These are phyloP conservation scores for Pythium dissotocum DNA, from an alignment of 352 stramenopile species.

Conservation along the genomic window DNA sequence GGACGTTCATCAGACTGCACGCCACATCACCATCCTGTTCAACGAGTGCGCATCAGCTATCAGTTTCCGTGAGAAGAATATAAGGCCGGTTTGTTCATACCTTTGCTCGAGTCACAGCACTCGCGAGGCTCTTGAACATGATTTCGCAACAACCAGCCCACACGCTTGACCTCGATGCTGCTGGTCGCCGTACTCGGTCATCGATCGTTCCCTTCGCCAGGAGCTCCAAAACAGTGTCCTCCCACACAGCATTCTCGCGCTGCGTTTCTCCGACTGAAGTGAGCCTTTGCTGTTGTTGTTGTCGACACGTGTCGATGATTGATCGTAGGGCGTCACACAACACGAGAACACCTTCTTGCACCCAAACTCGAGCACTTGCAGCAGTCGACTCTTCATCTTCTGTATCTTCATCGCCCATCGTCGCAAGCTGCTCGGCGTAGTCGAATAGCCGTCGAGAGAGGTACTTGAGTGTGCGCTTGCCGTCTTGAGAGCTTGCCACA, in stretches of 20 bases:
- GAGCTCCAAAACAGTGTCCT: constrained; percentile 18
- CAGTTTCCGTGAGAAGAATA: background rate
- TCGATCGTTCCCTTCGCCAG: constrained; percentile 25
- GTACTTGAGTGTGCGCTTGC: constrained; percentile 52
- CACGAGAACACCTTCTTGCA: constrained; percentile 5
- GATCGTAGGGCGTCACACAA: constrained; percentile 24
- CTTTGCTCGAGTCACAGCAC: constrained; percentile 8
- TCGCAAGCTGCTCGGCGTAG: constrained; percentile 21
- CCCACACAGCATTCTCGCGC: constrained; percentile 12
- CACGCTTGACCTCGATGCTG: background rate
- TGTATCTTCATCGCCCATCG: constrained; percentile 10
- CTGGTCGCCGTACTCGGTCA: constrained; percentile 1
- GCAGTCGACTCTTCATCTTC: constrained; percentile 13
- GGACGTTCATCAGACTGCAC: constrained; percentile 41
- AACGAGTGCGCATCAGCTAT: background rate
- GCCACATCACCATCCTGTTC: constrained; percentile 50
- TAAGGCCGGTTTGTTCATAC: background rate
- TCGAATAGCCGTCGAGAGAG: constrained; percentile 31
- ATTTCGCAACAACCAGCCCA: constrained; percentile 19
- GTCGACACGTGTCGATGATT: constrained; percentile 22
- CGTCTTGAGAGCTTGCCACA: constrained; percentile 43
- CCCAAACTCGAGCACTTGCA: constrained; percentile 5
- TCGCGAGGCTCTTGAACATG: constrained; percentile 12
- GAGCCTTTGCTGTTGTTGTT: constrained; percentile 3
- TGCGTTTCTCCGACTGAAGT: background rate